Base-by-base conservation (phyloP, 2,329 filamentous ascomycete species). In the Colletotrichum lindemuthianum region DNA sequence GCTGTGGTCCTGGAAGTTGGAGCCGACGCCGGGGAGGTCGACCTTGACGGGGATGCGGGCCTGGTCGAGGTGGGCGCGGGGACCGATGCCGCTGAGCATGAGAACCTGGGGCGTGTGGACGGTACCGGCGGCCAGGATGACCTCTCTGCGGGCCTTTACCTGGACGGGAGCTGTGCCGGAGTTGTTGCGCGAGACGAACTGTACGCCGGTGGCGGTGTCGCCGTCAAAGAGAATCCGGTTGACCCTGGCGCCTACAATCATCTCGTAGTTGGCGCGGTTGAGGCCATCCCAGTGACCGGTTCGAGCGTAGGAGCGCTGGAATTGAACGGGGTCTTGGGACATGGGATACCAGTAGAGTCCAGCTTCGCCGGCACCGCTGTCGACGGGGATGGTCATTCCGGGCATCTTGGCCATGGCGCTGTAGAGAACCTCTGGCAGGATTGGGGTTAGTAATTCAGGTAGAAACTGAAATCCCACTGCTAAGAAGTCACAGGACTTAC, bases 51-150 rank as follows among this genome's bases (percentile, higher is more conserved):
- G 64, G 39, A 84, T 79, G 0, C 73, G 73, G 4, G 77, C 72
- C 4, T 70, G 60, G 9, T 71, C 57, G 2, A 84, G 70, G 2
- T 77, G 70, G 0, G 71, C 70, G 6, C 70, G 70, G 4, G 75
- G 73, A 0, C 81, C 81, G 24, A 84, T 76, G 15, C 81, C 81
- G 54, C 79, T 82, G 7, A 79, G 72, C 67, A 82, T 77, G 1
- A 84, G 73, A 0, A 84, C 70, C 55, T 80, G 76, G 24, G 72
- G 80, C 48, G 70, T 81, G 66, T 75, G 72, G 6, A 74, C 68
- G 2, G 76, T 72, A 0, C 78, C 78, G 0, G 77, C 77, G 2
- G 75, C 73, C 1, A 80, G 67, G 33, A 80, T 73, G 32, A 78
- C 74, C 66, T 80, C 77, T n/a, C 73, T 70, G 7, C 67, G 71